Evolutionary conservation across 2,329 filamentous ascomycete species (phyloP).

Genomic region (Penicillium sp.): DNA sequence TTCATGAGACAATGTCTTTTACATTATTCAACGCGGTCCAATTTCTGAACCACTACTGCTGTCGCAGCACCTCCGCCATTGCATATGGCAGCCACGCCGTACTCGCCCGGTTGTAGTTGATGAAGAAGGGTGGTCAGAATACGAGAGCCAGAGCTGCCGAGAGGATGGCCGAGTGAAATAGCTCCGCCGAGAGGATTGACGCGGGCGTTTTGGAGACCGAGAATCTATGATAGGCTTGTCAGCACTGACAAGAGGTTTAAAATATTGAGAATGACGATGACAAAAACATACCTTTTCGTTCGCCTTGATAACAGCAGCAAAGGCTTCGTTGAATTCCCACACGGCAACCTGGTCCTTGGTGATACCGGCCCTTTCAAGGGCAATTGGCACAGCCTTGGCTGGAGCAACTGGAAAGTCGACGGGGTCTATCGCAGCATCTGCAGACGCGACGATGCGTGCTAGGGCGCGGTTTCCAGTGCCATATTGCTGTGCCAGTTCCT

Average conservation of each 20-base stretch:
- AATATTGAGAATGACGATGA: neutral
- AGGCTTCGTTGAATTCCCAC: constrained; percentile 99
- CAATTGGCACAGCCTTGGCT: constrained; percentile 85
- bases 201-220: constrained; percentile 71
- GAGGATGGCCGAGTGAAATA: constrained; percentile 84
- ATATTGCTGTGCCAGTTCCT: constrained; percentile 74
- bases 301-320: constrained; percentile 90
- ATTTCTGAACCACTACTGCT: constrained; percentile 82
- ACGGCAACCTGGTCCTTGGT: constrained; percentile 85
- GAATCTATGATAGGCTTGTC: constrained; percentile 52
- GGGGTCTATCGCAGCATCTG: constrained; percentile 84
- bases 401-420: constrained; percentile 95
- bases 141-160: constrained; percentile 88
- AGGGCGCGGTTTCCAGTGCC: constrained; percentile 74
- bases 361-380: constrained; percentile 82
- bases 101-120: constrained; percentile 86
- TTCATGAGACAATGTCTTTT: neutral
- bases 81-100: constrained; percentile 92
- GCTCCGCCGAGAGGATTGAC: constrained; percentile 89
- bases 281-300: constrained; percentile 68
- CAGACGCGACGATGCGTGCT: constrained; percentile 79
- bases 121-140: constrained; percentile 88
- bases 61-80: constrained; percentile 93
- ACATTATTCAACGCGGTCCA: constrained; percentile 51
- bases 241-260: neutral